Conservation (phyloP, 495 filamentous ascomycete genomes). For the Aspergillus steynii region DNA sequence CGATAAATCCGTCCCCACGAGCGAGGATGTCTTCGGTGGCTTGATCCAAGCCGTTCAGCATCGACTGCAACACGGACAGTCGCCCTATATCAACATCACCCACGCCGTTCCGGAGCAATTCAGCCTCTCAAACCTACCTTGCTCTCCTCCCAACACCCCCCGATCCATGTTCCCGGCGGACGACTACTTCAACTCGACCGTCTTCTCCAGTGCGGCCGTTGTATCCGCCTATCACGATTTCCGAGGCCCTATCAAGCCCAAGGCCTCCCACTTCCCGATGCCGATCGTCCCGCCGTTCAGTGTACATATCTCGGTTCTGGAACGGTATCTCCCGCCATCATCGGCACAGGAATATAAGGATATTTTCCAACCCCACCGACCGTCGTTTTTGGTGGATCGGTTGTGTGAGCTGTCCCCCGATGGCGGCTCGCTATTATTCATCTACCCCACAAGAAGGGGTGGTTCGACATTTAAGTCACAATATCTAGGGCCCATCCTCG, state of each 20-base stretch:
- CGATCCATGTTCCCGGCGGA: slow-evolving; percentile 45
- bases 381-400: slow-evolving; percentile 67
- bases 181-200: slow-evolving; percentile 56
- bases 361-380: slow-evolving; percentile 56
- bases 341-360: slow-evolving; percentile 59
- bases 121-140: slow-evolving; percentile 61
- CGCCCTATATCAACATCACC: slow-evolving; percentile 61
- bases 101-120: slow-evolving; percentile 64
- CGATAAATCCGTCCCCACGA: slow-evolving; percentile 38
- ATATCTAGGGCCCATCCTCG: slow-evolving; percentile 67
- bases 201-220: slow-evolving; percentile 59
- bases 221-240: slow-evolving; percentile 58
- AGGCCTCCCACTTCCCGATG: slow-evolving; percentile 49
- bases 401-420: slow-evolving; percentile 62
- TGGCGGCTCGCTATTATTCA: slow-evolving; percentile 62
- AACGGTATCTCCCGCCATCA: slow-evolving; percentile 70
- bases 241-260: slow-evolving; percentile 44
- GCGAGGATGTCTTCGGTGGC: slow-evolving; percentile 45
- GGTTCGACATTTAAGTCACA: slow-evolving; percentile 62
- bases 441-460: slow-evolving; percentile 67
- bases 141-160: slow-evolving; percentile 60
- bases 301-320: slow-evolving; percentile 64
- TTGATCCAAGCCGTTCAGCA: slow-evolving; percentile 57
- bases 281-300: slow-evolving; percentile 65
- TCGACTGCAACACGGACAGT: slow-evolving; percentile 44